Conservation (phyloP, 1,284 basidiomycete genomes). For the Exobasidium rhododendri region DNA sequence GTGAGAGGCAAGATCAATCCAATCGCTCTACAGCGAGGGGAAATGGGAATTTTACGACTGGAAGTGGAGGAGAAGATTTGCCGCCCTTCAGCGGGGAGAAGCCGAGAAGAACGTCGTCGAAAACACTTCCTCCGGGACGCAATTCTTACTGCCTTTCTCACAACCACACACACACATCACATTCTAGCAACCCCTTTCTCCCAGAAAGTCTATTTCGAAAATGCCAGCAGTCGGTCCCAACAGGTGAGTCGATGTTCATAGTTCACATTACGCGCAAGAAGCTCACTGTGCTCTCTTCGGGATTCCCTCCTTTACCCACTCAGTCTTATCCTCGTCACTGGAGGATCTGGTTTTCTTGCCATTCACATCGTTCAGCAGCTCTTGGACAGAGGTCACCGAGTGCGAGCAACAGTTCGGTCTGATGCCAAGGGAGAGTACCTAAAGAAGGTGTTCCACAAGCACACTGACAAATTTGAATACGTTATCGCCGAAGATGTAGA, state of each 20-base stretch:
- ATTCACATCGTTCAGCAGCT: constrained; percentile 58
- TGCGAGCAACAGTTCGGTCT: constrained; percentile 64
- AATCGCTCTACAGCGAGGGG: no score
- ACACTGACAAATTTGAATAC: constrained; percentile 60
- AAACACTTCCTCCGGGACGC: no score
- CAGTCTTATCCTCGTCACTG: constrained; percentile 57
- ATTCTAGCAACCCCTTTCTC: no score
- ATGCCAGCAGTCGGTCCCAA: constrained; percentile 10
- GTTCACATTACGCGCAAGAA: background rate
- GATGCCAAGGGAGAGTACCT: constrained; percentile 60
- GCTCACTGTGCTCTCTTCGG: background rate
- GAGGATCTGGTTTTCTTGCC: constrained; percentile 58
- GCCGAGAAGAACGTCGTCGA: no score
- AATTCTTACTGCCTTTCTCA: no score
- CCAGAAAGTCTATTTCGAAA: no score
- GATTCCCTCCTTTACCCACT: background rate
- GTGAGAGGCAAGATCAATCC: no score
- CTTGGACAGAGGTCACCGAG: constrained; percentile 54
- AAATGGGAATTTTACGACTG: no score
- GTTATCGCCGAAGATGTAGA: constrained; percentile 64
- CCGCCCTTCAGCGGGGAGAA: no score
- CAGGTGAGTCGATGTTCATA: background rate
- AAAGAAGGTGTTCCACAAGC: constrained; percentile 58
- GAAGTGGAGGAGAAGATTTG: no score
- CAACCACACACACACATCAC: no score